Percentiles rank a stretch among this genome's conserved stretches.
Evolutionary conservation across 2,329 filamentous ascomycete species (phyloP).

Genomic region (Metarhizium humberi): DNA sequence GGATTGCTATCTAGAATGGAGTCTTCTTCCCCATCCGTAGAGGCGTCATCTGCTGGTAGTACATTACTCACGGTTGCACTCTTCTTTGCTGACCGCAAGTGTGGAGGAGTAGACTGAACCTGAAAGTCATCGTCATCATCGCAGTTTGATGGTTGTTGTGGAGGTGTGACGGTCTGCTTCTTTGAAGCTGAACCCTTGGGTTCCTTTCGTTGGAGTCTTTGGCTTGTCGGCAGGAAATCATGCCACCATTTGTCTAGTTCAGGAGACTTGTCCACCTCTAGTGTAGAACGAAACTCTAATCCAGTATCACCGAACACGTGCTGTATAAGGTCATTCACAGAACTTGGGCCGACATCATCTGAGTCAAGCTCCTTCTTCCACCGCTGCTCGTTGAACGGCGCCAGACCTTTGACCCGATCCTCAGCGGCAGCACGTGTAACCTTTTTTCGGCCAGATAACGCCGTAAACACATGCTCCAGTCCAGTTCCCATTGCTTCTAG

Average conservation of each 20-base stretch:
- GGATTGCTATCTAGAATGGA: conserved; percentile 12
- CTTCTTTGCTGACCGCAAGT: conserved; percentile 19
- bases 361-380: conserved; percentile 26
- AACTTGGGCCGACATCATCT: conserved; percentile 16
- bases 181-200: neutral
- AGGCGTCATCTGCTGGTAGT: conserved; percentile 16
- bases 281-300: conserved; percentile 19
- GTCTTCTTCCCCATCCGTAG: conserved; percentile 24
- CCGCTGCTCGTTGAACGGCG: conserved; percentile 31
- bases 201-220: conserved; percentile 12
- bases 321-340: conserved; percentile 27
- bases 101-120: conserved; percentile 38
- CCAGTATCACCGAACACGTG: conserved; percentile 30
- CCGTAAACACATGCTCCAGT: conserved; percentile 43
- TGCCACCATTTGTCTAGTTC: conserved; percentile 41
- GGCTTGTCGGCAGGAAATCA: conserved; percentile 25
- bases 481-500: conserved; percentile 41
- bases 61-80: conserved; percentile 6
- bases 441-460: conserved; percentile 38
- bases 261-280: conserved; percentile 22
- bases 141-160: conserved; percentile 7
- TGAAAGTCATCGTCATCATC: conserved; percentile 42
- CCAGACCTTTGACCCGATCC: conserved; percentile 41
- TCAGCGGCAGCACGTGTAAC: conserved; percentile 34
- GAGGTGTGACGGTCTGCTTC: neutral